These are phyloP conservation scores for Aspergillus piperis DNA, from an alignment of 2,329 filamentous ascomycete species.

Conservation along the genomic window DNA sequence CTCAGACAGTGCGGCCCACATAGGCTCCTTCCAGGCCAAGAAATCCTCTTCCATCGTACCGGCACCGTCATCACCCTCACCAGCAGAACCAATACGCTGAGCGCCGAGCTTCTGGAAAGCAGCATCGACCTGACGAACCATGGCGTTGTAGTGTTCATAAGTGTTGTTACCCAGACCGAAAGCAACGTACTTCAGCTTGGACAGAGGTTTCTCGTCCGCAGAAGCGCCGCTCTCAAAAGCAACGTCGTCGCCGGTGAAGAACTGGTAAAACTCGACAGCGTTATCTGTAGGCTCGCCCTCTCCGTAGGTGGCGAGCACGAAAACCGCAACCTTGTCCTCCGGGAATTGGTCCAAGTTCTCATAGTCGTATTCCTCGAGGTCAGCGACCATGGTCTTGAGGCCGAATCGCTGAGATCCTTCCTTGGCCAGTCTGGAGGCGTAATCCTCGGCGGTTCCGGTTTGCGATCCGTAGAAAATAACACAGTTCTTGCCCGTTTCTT, in stretches of 20 bases:
- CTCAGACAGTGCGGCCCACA: conserved; percentile 85
- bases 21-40: conserved; percentile 97
- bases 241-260: conserved; percentile 78
- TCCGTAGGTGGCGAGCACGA: conserved; percentile 94
- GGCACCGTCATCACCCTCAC: conserved; percentile 95
- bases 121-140: conserved; percentile 90
- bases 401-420: conserved; percentile 96
- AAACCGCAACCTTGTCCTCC: conserved; percentile 88
- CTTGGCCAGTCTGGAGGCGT: conserved; percentile 92
- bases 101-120: conserved; percentile 80
- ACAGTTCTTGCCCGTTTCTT: conserved; percentile 94
- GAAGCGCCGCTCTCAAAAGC: conserved; percentile 71
- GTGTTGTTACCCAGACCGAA: conserved; percentile 99
- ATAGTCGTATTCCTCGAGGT: conserved; percentile 96
- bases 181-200: conserved; percentile 85
- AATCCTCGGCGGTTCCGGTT: conserved; percentile 97
- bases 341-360: conserved; percentile 89
- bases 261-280: conserved; percentile 98
- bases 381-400: conserved; percentile 96
- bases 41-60: conserved; percentile 99
- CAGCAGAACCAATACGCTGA: conserved; percentile 78
- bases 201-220: conserved; percentile 69
- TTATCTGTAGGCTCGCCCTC: conserved; percentile 99
- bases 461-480: conserved; percentile 98
- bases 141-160: conserved; percentile 98